A percentile compares a stretch with the other conserved stretches of the same genome.
Conservation (phyloP, 169 alveolate species). For the Plasmodium coatneyi region DNA sequence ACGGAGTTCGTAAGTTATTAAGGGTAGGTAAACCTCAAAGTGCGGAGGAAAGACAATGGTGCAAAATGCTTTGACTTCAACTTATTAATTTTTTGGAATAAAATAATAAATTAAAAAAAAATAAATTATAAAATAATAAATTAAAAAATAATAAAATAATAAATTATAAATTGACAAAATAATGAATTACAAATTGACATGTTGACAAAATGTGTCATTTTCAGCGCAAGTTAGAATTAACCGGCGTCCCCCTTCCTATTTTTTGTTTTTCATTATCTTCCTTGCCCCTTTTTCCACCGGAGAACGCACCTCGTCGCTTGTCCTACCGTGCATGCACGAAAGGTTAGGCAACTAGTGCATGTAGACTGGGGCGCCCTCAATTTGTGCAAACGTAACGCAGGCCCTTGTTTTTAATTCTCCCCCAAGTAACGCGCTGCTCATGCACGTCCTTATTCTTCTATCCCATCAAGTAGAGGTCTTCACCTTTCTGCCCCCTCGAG, state of each 20-base stretch:
- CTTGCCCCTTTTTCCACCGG: not conserved
- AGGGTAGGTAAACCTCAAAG: not conserved
- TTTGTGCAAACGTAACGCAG: not conserved
- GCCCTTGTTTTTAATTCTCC: not conserved
- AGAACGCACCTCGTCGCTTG: not conserved
- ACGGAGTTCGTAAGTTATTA: not conserved
- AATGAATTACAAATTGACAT: not conserved
- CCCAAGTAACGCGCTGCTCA: not conserved
- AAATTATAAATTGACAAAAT: not conserved
- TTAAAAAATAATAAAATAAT: not conserved
- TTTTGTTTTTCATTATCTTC: not conserved
- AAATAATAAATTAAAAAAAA: too few relatives aligned
- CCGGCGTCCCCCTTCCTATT: not conserved
- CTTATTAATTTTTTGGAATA: not conserved
- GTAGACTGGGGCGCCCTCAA: not conserved
- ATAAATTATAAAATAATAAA: not conserved
- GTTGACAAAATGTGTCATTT: not conserved
- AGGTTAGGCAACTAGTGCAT: not conserved
- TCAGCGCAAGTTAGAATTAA: not conserved
- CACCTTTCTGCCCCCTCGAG: too few relatives aligned
- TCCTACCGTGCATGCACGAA: conserved; percentile 41
- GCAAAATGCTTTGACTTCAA: not conserved
- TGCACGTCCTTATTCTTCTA: too few relatives aligned
- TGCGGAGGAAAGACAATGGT: not conserved
- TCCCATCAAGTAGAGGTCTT: too few relatives aligned